These are phyloP conservation scores for Suillus weaverae DNA, from an alignment of 768 basidiomycete genomes.

Conservation along the genomic window DNA sequence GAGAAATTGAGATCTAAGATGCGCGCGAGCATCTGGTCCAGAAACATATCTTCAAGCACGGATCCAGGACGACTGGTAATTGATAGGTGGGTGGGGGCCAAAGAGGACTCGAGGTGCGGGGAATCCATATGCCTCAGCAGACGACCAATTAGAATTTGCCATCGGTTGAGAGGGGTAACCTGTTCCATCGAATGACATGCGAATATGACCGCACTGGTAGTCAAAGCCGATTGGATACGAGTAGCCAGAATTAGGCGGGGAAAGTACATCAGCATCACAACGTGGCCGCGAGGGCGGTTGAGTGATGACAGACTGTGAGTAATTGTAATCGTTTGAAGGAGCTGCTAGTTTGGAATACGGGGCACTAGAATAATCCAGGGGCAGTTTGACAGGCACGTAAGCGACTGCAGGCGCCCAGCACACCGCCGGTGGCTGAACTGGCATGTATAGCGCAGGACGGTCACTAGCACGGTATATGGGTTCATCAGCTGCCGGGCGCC, in stretches of 20 bases:
- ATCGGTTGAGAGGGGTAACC: slow-evolving; percentile 37
- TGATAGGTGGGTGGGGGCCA: slow-evolving; percentile 41
- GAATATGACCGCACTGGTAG: slow-evolving; percentile 48
- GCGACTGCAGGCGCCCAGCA: slow-evolving; percentile 23
- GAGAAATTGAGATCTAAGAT: slow-evolving; percentile 30
- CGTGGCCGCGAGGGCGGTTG: slow-evolving; percentile 61
- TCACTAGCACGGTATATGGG: slow-evolving; percentile 60
- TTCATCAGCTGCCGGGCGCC: slow-evolving; percentile 82
- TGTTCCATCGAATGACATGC: slow-evolving; percentile 44
- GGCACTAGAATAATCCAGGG: slow-evolving; percentile 15
- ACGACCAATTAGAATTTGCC: slow-evolving; percentile 47
- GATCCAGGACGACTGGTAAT: slow-evolving; percentile 52
- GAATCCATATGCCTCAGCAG: slow-evolving; percentile 41
- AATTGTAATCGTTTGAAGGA: not conserved
- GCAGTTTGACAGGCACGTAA: slow-evolving; percentile 24
- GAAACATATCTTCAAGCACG: slow-evolving; percentile 38
- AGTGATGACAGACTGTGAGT: slow-evolving; percentile 30
- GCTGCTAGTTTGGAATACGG: slow-evolving; percentile 30
- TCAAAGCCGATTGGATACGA: slow-evolving; percentile 61
- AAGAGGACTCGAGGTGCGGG: slow-evolving; percentile 44
- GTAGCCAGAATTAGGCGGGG: slow-evolving; percentile 50
- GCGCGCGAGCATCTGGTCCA: slow-evolving; percentile 13
- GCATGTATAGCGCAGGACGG: slow-evolving; percentile 62
- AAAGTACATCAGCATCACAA: slow-evolving; percentile 50
- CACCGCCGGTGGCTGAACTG: slow-evolving; percentile 50